Base-by-base conservation (phyloP, 2,329 filamentous ascomycete species). In the Cercospora brassicicola region DNA sequence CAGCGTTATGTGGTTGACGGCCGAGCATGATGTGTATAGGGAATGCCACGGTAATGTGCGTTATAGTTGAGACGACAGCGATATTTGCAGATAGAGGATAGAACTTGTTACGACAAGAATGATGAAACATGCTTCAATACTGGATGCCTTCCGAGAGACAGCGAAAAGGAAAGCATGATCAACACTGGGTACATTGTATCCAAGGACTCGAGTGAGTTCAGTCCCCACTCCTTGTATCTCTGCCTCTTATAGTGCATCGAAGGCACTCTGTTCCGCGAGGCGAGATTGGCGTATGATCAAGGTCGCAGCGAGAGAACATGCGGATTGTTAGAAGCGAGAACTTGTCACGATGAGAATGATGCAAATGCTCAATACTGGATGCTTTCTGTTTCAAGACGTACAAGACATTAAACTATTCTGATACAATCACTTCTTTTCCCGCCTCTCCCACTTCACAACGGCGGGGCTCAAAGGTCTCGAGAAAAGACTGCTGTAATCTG, bases 371-470 rank as follows among this genome's bases (percentile, higher is more conserved):
- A 23, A 51, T 51, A 11, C 45, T 51, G 18, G 45, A 13, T 51
- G 45, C 45, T 51, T 51, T 51, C 45, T 42, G 36, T 42, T 42
- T 42, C 48, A 20, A 53, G 18, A 53, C 48, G 26, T 31, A 31
- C 53, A 57, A 23, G 53, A 30, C 26, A 57, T 57, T 33, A 31
- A 39, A 13, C 59, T 60, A 20, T 18, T 51, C 20, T 30, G 11
- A 62, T 2, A 51, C 45, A 7, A 23, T 55, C 64, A 70, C 62
- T 71, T 69, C 73, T 80, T 77, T 36, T 81, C 82, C 75, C 91
- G 85, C 79, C 85, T 86, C 84, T 96, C 91, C 88, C 91, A 97
- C 78, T 87, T 84, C 59, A 96, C 87, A 61, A 88, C 84, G 13
- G 79, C 82, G 6, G 82, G 82, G 13, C 75, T 72, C 63, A 83